Base-by-base conservation (phyloP, 2,329 filamentous ascomycete species). In the Phyllosticta citriasiana region DNA sequence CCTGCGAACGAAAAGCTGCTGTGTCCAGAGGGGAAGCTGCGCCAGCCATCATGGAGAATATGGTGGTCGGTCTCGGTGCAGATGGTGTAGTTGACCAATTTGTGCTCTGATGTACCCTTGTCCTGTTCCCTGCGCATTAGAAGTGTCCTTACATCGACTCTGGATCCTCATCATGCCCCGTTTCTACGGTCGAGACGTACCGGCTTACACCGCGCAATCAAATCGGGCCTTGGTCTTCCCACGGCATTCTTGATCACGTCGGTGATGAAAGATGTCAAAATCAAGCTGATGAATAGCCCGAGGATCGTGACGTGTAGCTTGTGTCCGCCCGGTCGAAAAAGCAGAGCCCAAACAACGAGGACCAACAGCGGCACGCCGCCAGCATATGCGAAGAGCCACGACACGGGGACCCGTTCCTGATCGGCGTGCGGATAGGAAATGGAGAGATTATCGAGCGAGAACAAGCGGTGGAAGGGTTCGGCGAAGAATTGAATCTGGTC, bases 391-490 rank as follows among this genome's bases (percentile, higher is more conserved):
- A 97, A 85, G 66, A 91, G 88, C 82, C 88, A 86, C 63, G 78
- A 82, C 14, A 96, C 85, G 7, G 91, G 81, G 0, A 99, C 94
- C 64, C 91, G 84, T 74, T 99, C 92, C 57, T 88, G 76, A 61
- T 88, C 80, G 24, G 94, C 91, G 75, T 96, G 88, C 0, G 94
- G 94, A 70, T 88, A 97, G 65, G 90, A 87, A 63, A 97, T 91
- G 57, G 85, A 80, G 25, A 89, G 82, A 72, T 97, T 91, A 71
- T 91, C 88, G 64, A 97, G 83, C 65, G 85, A 88, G 77, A 99
- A 97, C 84, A 97, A 88, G 76, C 90, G 91, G 73, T 97, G 91
- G 72, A 97, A 97, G 0, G 94, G 94, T 63, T 87, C 86, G 67
- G 89, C 82, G 66, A 88, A 80, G 67, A 88, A 77, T 73, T 85